phyloP scores from a whole-genome alignment of 2,329 filamentous ascomycete genomes.

The Aspergillus tubingensis region DNA sequence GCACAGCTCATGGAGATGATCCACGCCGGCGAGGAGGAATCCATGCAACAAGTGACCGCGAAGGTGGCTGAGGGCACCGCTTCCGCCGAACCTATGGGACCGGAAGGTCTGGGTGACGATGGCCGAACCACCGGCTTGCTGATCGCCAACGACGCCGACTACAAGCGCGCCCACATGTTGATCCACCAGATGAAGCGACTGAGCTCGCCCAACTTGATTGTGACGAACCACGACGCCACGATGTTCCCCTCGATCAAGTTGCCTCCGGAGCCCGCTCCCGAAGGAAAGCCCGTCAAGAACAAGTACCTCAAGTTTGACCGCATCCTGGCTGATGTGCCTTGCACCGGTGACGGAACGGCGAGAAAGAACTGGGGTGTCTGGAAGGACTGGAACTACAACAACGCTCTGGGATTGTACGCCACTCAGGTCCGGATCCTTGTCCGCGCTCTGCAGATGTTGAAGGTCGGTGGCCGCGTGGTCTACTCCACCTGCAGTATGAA shows the following conservation, averaged over 20 bases:
- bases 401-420: slow-evolving; percentile 80
- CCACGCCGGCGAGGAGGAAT: slow-evolving; percentile 85
- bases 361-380: slow-evolving; percentile 93
- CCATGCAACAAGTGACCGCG: slow-evolving; percentile 71
- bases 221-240: slow-evolving; percentile 97
- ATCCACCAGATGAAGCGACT: slow-evolving; percentile 97
- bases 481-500: slow-evolving; percentile 99
- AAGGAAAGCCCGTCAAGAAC: slow-evolving; percentile 56
- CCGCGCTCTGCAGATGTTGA: slow-evolving; percentile 91
- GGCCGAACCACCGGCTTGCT: slow-evolving; percentile 88
- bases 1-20: slow-evolving; percentile 94
- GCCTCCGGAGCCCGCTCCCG: slow-evolving; percentile 57
- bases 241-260: slow-evolving; percentile 91
- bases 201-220: slow-evolving; percentile 92
- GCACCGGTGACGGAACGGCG: slow-evolving; percentile 90
- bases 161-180: slow-evolving; percentile 94
- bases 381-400: slow-evolving; percentile 91
- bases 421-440: slow-evolving; percentile 90
- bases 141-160: slow-evolving; percentile 94
- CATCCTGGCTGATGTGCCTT: slow-evolving; percentile 94
- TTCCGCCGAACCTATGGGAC: slow-evolving; percentile 46
- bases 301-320: slow-evolving; percentile 94
- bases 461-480: slow-evolving; percentile 89
- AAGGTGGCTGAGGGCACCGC: slow-evolving; percentile 64
- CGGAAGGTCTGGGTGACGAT: slow-evolving; percentile 67